Percentiles rank a stretch among this genome's conserved stretches.
phyloP scores from a whole-genome alignment of 2,329 filamentous ascomycete genomes.

The Neonectria hederae region DNA sequence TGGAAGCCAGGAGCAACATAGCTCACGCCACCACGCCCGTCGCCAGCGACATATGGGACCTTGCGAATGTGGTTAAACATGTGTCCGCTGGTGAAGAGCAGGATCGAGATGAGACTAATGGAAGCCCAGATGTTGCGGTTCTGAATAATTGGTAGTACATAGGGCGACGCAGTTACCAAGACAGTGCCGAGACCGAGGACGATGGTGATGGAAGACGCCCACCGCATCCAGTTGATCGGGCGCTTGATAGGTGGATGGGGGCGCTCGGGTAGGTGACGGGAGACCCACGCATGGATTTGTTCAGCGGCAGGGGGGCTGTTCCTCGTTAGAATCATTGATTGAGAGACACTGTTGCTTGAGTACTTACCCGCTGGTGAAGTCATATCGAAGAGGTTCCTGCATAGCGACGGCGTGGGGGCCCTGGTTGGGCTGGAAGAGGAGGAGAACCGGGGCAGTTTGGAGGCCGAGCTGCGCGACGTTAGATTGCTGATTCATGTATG shows the following conservation, averaged over 20 bases:
- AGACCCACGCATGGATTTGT: slow-evolving; percentile 80
- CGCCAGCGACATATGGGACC: slow-evolving; percentile 88
- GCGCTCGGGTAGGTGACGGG: slow-evolving; percentile 78
- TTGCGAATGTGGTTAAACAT: slow-evolving; percentile 99
- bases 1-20: slow-evolving; percentile 95
- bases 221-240: slow-evolving; percentile 86
- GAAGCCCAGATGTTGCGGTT: slow-evolving; percentile 96
- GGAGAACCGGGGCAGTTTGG: slow-evolving; percentile 90
- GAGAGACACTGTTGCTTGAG: not conserved
- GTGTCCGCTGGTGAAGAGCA: slow-evolving; percentile 94
- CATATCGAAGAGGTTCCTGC: slow-evolving; percentile 77
- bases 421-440: slow-evolving; percentile 85
- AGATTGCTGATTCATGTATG: not conserved
- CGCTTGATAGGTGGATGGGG: slow-evolving; percentile 82
- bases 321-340: slow-evolving; percentile 3
- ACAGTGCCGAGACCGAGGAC: slow-evolving; percentile 75
- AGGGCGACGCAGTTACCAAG: slow-evolving; percentile 77
- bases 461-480: slow-evolving; percentile 75
- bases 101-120: slow-evolving; percentile 84
- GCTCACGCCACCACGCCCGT: slow-evolving; percentile 84
- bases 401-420: slow-evolving; percentile 81
- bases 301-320: slow-evolving; percentile 78
- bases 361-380: slow-evolving; percentile 82
- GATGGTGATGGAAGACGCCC: slow-evolving; percentile 73
- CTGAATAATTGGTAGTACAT: slow-evolving; percentile 81